A percentile compares a stretch with the other conserved stretches of the same genome.
Conservation (phyloP, 768 basidiomycete species). For the Collybia nuda region DNA sequence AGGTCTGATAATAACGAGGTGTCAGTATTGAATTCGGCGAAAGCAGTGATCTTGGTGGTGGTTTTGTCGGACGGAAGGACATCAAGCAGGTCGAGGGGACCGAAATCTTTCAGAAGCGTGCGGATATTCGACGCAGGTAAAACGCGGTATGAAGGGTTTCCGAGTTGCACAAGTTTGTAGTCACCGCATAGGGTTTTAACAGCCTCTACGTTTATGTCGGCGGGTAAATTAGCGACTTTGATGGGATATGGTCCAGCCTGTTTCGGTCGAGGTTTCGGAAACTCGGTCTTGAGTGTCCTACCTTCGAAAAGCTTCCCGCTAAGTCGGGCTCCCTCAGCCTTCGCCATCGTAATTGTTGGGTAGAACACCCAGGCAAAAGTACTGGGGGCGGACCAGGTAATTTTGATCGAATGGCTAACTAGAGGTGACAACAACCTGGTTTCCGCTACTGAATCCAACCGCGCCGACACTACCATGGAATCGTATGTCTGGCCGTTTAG, state of each 20-base stretch:
- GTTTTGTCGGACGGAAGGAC: constrained; percentile 27
- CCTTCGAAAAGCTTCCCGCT: constrained; percentile 37
- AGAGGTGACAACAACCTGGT: constrained; percentile 8
- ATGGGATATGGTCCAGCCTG: constrained; percentile 41
- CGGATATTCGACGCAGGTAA: constrained; percentile 31
- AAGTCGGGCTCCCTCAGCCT: constrained; percentile 36
- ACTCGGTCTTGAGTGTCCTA: constrained; percentile 37
- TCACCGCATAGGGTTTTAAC: constrained; percentile 31
- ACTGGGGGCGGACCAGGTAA: constrained; percentile 46
- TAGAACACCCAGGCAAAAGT: constrained; percentile 48
- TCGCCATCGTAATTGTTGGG: constrained; percentile 38
- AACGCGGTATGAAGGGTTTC: constrained; percentile 32
- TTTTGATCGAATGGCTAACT: constrained; percentile 30
- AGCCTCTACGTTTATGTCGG: constrained; percentile 25
- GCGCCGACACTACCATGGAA: constrained; percentile 22
- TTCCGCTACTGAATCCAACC: constrained; percentile 22
- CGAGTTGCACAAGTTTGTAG: constrained; percentile 24
- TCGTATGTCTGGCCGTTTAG: constrained; percentile 30
- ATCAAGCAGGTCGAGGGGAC: constrained; percentile 40
- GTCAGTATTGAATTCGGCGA: constrained; percentile 37
- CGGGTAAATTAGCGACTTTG: constrained; percentile 43
- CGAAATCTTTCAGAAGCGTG: constrained; percentile 30
- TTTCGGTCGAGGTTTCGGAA: constrained; percentile 29
- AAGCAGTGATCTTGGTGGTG: constrained; percentile 35
- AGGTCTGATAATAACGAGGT: constrained; percentile 20